Evolutionary conservation across 139 green algal genomes (phyloP), one percentile per base, ranked within the genome.

Genomic region (Monoraphidium neglectum): DNA sequence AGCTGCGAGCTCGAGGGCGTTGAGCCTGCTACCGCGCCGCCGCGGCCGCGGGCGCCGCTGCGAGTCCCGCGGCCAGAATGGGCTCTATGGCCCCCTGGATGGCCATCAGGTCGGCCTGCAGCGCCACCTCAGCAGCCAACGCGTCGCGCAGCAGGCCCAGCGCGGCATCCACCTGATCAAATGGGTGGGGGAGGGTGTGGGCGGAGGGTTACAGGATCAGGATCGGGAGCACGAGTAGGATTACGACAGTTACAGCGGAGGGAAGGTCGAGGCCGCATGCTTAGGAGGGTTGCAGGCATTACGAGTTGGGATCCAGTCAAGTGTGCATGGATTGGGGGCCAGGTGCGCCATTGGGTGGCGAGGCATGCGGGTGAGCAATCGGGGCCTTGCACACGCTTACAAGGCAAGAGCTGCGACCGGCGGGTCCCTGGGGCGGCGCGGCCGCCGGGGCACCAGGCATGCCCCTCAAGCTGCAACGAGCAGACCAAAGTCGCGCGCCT

Each of bases 1-100:
- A n/a, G n/a, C n/a, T n/a, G n/a, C n/a, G n/a, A n/a, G n/a, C n/a
- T n/a, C n/a, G n/a, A n/a, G 18, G 56, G 12, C n/a, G 26, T 15
- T 18, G 26, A 10, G 5, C 10, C 56, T 18, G 26, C 56, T 18
- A 6, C 56, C 56, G 56, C 56, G 24, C 56, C 26, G 24, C 56
- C 56, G 56, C 13, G 12, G 21, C 26, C 26, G 26, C n/a, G 12
- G n/a, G 24, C 56, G 26, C 56, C 56, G 68, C 43, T 43, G 56
- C 15, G n/a, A 74, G 68, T 26, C 36, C 46, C 43, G 82, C 81
- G 6, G 83, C 65, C n/a, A 93, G 62, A 12, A 97, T 36, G 0
- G 92, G 86, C 71, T 94, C 90, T 56, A 96, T 57, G 32, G 83
- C 80, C 33, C 93, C 93, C 37, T 88, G 83, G 23, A 97, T 51